Percentiles rank a stretch among this genome's conserved stretches.
These are phyloP conservation scores for Lactifluus pinguis DNA, from an alignment of 768 basidiomycete species.

Conservation along the genomic window DNA sequence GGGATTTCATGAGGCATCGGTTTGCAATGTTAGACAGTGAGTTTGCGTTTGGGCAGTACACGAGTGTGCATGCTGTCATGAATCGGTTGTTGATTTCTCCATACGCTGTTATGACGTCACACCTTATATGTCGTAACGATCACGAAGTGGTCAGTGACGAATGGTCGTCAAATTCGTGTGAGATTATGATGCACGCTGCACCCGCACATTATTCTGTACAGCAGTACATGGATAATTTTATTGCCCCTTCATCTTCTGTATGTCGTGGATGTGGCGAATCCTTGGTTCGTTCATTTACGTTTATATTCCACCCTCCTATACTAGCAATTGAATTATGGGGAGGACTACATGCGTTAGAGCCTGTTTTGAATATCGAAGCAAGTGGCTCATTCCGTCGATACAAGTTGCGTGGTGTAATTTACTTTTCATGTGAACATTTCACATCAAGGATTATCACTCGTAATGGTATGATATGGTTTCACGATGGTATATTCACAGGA, in stretches of 20 bases:
- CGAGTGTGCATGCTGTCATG: neutral
- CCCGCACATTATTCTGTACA: too few species aligned
- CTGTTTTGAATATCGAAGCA: too few species aligned
- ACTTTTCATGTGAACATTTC: neutral
- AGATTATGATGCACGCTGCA: too few species aligned
- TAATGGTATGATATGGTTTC: neutral
- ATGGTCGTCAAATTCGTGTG: neutral
- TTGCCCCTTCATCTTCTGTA: too few species aligned
- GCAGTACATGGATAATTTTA: too few species aligned
- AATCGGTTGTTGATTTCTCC: neutral
- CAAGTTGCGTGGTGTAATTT: neutral
- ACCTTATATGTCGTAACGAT: neutral
- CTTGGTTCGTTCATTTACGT: neutral
- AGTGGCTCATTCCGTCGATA: neutral
- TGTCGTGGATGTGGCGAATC: neutral
- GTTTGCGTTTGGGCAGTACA: neutral
- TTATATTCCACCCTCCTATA: neutral
- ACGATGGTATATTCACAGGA: neutral
- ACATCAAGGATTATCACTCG: neutral
- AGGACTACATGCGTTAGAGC: neutral
- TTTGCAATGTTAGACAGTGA: neutral
- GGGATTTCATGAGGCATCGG: neutral
- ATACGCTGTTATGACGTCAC: neutral
- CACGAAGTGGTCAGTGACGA: neutral
- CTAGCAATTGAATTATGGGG: neutral